A percentile compares a stretch with the other conserved stretches of the same genome.
These are phyloP conservation scores for Coniochaeta sp. DNA, from an alignment of 2,329 filamentous ascomycete genomes.

Conservation along the genomic window DNA sequence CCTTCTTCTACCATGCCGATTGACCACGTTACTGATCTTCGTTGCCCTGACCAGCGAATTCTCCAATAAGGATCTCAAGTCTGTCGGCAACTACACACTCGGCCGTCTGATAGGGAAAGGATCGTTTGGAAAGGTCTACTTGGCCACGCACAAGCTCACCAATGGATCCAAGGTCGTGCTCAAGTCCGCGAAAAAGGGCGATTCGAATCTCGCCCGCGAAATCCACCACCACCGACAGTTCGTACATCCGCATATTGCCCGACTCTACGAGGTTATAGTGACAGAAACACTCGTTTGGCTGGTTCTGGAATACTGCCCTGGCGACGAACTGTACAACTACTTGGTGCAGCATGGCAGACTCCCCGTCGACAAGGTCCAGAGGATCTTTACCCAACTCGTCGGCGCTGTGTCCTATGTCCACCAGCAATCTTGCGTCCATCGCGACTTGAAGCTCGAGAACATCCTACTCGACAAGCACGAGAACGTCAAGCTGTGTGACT, in stretches of 20 bases:
- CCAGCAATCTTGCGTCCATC: constrained; percentile 89
- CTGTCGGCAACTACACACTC: constrained; percentile 90
- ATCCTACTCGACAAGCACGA: constrained; percentile 94
- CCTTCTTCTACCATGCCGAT: not conserved
- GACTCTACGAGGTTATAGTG: constrained; percentile 96
- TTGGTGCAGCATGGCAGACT: constrained; percentile 81
- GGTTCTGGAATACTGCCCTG: constrained; percentile 91
- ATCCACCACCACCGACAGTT: constrained; percentile 99
- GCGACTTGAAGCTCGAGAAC: constrained; percentile 93
- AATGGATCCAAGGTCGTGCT: constrained; percentile 99
- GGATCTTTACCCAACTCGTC: constrained; percentile 91
- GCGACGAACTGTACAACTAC: constrained; percentile 96
- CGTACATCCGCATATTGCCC: constrained; percentile 91
- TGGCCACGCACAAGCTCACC: constrained; percentile 92
- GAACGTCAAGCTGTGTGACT: constrained; percentile 96
- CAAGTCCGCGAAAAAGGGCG: constrained; percentile 94
- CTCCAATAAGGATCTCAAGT: constrained; percentile 80
- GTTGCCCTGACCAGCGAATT: constrained; percentile 65
- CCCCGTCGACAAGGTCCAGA: constrained; percentile 79
- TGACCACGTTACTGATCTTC: constrained; percentile 4
- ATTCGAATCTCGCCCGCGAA: constrained; percentile 90
- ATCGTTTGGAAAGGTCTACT: constrained; percentile 96
- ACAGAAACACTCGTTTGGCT: constrained; percentile 94
- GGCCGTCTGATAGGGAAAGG: constrained; percentile 93
- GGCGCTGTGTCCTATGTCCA: constrained; percentile 95